phyloP scores from a whole-genome alignment of 768 basidiomycete genomes.

The Tricholoma matsutake region DNA sequence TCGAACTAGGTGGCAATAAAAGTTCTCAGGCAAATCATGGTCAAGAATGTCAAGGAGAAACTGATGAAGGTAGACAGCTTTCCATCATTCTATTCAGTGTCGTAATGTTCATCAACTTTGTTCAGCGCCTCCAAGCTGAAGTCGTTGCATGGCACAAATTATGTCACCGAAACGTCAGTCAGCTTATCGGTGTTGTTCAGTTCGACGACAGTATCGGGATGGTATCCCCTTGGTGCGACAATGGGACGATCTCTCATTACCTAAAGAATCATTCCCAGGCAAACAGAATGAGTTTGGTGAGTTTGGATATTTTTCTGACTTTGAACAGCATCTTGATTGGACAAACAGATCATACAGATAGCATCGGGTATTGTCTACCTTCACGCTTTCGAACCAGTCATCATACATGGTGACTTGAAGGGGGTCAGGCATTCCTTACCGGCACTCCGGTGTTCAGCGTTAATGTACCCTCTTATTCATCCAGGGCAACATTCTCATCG shows the following conservation, averaged over 20 bases:
- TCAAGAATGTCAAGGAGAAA: conserved; percentile 48
- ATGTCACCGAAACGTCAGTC: conserved; percentile 52
- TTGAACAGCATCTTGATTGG: neutral
- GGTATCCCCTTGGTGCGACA: conserved; percentile 64
- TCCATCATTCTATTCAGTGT: neutral
- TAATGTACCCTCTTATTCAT: neutral
- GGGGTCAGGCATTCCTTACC: conserved; percentile 37
- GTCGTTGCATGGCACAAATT: conserved; percentile 56
- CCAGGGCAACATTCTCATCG: conserved; percentile 57
- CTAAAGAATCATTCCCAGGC: conserved; percentile 38
- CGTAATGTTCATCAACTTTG: neutral
- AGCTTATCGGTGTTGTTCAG: conserved; percentile 53
- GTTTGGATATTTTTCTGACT: conserved; percentile 10
- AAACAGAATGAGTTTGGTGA: conserved; percentile 47
- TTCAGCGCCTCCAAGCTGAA: conserved; percentile 54
- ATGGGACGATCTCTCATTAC: conserved; percentile 53
- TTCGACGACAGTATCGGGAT: conserved; percentile 51
- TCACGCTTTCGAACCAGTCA: conserved; percentile 49
- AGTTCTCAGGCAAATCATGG: conserved; percentile 50
- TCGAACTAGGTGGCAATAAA: conserved; percentile 52
- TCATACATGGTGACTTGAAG: conserved; percentile 63
- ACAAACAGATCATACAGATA: conserved; percentile 45
- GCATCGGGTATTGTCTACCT: conserved; percentile 57
- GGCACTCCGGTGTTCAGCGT: neutral
- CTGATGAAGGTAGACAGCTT: conserved; percentile 40